Conservation (phyloP, 139 green algal genomes). For the Chlorella sp. region DNA sequence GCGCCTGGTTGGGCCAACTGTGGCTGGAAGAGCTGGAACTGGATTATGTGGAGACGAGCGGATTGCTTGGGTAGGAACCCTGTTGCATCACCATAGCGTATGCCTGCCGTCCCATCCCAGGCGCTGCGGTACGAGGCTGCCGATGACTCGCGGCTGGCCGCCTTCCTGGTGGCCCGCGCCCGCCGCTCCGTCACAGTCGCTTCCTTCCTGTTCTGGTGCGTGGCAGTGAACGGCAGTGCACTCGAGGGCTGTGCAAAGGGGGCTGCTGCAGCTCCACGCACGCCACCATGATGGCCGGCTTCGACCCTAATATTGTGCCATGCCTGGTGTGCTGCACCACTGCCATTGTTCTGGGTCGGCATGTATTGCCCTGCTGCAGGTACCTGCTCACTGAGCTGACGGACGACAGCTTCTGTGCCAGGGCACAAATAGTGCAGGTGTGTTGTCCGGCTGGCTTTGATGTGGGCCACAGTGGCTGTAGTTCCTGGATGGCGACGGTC, state of each 20-base stretch:
- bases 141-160: constrained; percentile 67
- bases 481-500: too few species aligned
- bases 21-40: neutral
- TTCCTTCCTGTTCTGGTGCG: constrained; percentile 72
- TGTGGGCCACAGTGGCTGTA: neutral
- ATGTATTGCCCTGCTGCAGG: constrained; percentile 14
- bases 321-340: too few species aligned
- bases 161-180: constrained; percentile 81
- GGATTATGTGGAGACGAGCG: neutral
- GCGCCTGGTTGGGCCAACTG: too few species aligned
- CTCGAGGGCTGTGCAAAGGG: too few species aligned
- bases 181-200: constrained; percentile 66
- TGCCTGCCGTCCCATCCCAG: constrained; percentile 41
- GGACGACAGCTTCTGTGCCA: constrained; percentile 16
- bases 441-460: neutral
- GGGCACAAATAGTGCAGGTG: constrained; percentile 15
- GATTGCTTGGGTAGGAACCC: neutral
- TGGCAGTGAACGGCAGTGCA: too few species aligned
- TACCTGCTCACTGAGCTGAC: constrained; percentile 88
- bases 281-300: too few species aligned
- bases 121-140: constrained; percentile 91
- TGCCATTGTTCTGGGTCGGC: too few species aligned
- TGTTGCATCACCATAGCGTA: neutral
- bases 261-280: too few species aligned
- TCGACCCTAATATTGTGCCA: too few species aligned